Evolutionary conservation across 2,329 filamentous ascomycete genomes (phyloP), one percentile per base, ranked within the genome.

Genomic region (Colletotrichum orchidophilum): DNA sequence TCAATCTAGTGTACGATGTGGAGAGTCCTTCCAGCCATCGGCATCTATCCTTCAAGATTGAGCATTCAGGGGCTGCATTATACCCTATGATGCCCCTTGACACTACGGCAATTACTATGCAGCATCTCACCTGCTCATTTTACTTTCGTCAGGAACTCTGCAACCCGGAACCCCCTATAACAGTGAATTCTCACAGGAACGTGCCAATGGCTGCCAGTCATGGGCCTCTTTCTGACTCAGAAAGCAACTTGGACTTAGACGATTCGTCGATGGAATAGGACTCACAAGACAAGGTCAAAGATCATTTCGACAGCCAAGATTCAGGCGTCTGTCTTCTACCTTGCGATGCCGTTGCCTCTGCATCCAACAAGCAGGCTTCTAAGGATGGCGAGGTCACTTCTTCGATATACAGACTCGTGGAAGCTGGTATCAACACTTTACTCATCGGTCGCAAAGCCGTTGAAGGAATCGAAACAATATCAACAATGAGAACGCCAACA

Each of bases 61-160:
- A 83, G 59, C 82, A 84, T 62, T 77, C 80, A 3, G 77, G 79
- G 49, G 58, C 81, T 21, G 74, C 75, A 0, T 82, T 81, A 3
- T 72, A 77, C 18, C 62, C 81, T 27, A 31, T 76, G 6, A 73
- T 78, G 6, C 81, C 81, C 1, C 53, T 59, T 1, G 74, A 70
- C 1, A 77, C 79, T 1, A 52, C 61, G 3, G 76, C 73, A 6
- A 76, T 77, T 1, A 74, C 74, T 1, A 78, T 83, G 50, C 74
- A 72, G 55, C 61, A 63, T 54, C 42, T 65, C 27, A 67, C 59
- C 5, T 67, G 71, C 59, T 70, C 52, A 8, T n/a, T 66, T n/a
- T 57, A 53, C 27, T 66, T 73, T 13, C 58, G 64, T 27, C 63
- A 26, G 26, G 53, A 39, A 39, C 57, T 53, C 52, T 62, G 39